Evolutionary conservation across 2,329 filamentous ascomycete genomes (phyloP).

Genomic region (Corinectria fuckeliana): DNA sequence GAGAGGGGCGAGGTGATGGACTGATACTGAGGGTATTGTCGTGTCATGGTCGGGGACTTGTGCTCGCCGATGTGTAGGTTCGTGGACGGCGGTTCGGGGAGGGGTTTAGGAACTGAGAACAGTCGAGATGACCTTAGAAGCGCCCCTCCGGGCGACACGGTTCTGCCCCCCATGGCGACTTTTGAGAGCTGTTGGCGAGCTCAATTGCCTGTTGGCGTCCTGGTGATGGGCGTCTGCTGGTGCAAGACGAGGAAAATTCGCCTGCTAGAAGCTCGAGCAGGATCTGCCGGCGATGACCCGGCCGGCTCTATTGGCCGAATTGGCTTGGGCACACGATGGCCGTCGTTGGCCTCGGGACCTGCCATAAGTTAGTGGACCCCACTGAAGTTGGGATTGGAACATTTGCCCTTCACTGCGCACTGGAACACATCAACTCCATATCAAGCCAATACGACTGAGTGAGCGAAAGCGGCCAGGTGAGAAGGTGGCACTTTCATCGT

Average conservation of each 20-base stretch:
- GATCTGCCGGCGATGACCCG: conserved; percentile 44
- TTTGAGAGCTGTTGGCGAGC: conserved; percentile 36
- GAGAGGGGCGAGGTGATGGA: conserved; percentile 78
- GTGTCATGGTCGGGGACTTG: conserved; percentile 61
- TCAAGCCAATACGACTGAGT: conserved; percentile 14
- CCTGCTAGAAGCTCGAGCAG: conserved; percentile 29
- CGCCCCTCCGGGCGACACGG: conserved; percentile 66
- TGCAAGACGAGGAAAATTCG: conserved; percentile 41
- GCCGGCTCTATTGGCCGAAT: conserved; percentile 29
- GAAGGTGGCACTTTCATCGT: conserved; percentile 3
- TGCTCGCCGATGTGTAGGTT: conserved; percentile 43
- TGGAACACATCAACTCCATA: conserved; percentile 17
- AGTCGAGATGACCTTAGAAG: conserved; percentile 87
- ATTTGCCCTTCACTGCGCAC: conserved; percentile 16
- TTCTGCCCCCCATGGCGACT: conserved; percentile 42
- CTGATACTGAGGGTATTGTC: conserved; percentile 80
- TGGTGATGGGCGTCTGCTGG: conserved; percentile 28
- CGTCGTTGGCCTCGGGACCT: not conserved
- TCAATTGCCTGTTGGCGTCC: conserved; percentile 39
- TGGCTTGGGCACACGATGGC: not conserved
- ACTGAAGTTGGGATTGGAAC: conserved; percentile 26
- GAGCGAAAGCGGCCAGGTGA: conserved; percentile 14
- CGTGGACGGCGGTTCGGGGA: conserved; percentile 67
- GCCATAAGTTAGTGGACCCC: conserved; percentile 20
- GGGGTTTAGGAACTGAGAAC: conserved; percentile 82